Conservation (phyloP, 257 asterid species). For the Solanum paucissectum region DNA sequence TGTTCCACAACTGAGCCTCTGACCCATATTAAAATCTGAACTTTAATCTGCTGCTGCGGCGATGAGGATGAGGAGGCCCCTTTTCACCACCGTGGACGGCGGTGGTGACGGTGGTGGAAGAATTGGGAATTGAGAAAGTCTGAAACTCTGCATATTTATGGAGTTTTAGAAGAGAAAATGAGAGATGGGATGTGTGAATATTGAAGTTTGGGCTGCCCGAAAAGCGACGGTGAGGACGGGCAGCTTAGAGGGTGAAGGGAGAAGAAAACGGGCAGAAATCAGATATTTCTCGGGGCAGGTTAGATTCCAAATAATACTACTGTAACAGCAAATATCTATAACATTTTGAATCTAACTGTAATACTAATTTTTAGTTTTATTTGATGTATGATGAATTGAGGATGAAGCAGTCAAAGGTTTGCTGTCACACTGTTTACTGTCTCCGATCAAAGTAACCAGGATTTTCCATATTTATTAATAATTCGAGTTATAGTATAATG, state of each 20-base stretch:
- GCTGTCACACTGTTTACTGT: not conserved
- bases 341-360: not conserved
- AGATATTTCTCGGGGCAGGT: constrained; percentile 67
- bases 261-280: constrained; percentile 47
- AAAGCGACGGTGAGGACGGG: constrained; percentile 4
- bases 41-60: not conserved
- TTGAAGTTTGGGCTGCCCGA: constrained; percentile 54
- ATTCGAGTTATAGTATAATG: not conserved
- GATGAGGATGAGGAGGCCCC: not conserved
- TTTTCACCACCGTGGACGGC: constrained; percentile 38
- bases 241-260: constrained; percentile 19
- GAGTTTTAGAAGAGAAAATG: not conserved
- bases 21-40: constrained; percentile 39
- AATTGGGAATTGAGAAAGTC: not conserved
- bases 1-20: constrained; percentile 75
- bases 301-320: constrained; percentile 17
- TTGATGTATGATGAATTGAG: not conserved
- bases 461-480: not conserved
- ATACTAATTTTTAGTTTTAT: too few relatives aligned
- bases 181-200: not conserved
- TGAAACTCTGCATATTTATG: constrained; percentile 22
- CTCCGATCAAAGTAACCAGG: not conserved
- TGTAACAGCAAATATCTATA: not conserved
- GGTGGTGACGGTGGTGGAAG: constrained; percentile 17
- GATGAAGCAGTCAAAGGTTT: not conserved